A percentile compares a stretch with the other conserved stretches of the same genome.
phyloP scores from a whole-genome alignment of 2,329 filamentous ascomycete genomes.

The Beauveria varroae region DNA sequence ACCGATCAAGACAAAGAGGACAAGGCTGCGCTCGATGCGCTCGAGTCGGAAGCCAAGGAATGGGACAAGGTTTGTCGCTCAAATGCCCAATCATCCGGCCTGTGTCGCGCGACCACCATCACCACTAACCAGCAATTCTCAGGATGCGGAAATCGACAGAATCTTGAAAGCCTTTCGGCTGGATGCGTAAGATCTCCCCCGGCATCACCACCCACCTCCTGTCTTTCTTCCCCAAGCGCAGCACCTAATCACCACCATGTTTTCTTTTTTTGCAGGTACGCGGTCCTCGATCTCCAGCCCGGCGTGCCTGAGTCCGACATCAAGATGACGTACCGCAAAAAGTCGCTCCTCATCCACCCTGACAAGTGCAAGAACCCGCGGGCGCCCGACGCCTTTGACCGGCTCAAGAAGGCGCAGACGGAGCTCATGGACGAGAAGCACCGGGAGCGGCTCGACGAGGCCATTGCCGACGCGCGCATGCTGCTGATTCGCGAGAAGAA shows the following conservation, averaged over 20 bases:
- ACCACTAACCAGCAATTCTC: not conserved
- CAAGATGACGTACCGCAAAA: constrained; percentile 88
- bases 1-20: constrained; percentile 44
- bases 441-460: constrained; percentile 79
- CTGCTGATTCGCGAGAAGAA: constrained; percentile 91
- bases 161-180: constrained; percentile 85
- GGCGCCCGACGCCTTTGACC: constrained; percentile 93
- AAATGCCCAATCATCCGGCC: not conserved
- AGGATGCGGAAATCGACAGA: constrained; percentile 94
- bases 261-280: constrained; percentile 52
- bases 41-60: constrained; percentile 81
- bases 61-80: constrained; percentile 65
- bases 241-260: not conserved
- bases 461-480: constrained; percentile 92
- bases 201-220: not conserved
- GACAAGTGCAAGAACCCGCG: constrained; percentile 91
- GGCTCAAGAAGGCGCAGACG: constrained; percentile 88
- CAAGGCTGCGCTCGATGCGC: constrained; percentile 68
- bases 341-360: constrained; percentile 97
- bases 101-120: not conserved
- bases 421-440: constrained; percentile 91
- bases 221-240: not conserved
- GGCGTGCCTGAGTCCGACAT: constrained; percentile 95
- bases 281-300: constrained; percentile 89
- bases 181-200: constrained; percentile 39